A percentile compares a stretch with the other conserved stretches of the same genome.
phyloP scores from a whole-genome alignment of 768 basidiomycete species.

The Cystofilobasidium bisporidii region DNA sequence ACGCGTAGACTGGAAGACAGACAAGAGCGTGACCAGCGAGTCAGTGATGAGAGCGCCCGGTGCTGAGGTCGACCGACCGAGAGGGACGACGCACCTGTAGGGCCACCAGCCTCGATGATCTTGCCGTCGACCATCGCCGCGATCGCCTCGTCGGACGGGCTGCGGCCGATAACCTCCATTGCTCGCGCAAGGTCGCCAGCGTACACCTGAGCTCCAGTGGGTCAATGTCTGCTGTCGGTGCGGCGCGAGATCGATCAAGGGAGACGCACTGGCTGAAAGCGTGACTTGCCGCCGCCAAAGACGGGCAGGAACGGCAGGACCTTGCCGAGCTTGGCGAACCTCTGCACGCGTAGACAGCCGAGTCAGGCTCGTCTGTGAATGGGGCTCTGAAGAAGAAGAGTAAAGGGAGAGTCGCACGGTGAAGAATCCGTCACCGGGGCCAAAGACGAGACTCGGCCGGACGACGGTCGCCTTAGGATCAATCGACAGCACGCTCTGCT shows the following conservation, averaged over 20 bases:
- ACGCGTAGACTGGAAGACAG: slow-evolving; percentile 51
- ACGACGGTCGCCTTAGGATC: slow-evolving; percentile 54
- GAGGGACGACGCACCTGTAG: slow-evolving; percentile 45
- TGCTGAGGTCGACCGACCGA: neutral
- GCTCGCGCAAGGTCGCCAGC: slow-evolving; percentile 57
- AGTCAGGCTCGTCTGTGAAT: neutral
- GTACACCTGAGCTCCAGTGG: slow-evolving; percentile 45
- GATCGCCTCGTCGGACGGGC: slow-evolving; percentile 42
- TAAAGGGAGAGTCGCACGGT: slow-evolving; percentile 44
- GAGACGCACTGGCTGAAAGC: slow-evolving; percentile 47
- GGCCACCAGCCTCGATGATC: slow-evolving; percentile 47
- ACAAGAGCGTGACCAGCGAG: neutral
- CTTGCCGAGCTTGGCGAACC: slow-evolving; percentile 54
- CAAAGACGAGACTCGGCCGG: slow-evolving; percentile 64
- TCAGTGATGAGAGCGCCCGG: too few relatives aligned
- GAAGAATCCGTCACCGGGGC: slow-evolving; percentile 67
- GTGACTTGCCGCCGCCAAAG: slow-evolving; percentile 57
- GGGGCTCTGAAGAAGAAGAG: slow-evolving; percentile 32
- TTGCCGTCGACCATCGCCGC: slow-evolving; percentile 41
- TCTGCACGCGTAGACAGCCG: slow-evolving; percentile 33
- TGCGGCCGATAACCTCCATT: slow-evolving; percentile 52
- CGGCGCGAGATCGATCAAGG: neutral
- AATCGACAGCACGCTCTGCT: slow-evolving; percentile 47
- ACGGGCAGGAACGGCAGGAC: slow-evolving; percentile 65
- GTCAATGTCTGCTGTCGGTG: neutral